A percentile compares a stretch with the other conserved stretches of the same genome.
These are phyloP conservation scores for Actinomortierella ambigua DNA, from an alignment of 371 early-diverging fungal species.

Conservation along the genomic window DNA sequence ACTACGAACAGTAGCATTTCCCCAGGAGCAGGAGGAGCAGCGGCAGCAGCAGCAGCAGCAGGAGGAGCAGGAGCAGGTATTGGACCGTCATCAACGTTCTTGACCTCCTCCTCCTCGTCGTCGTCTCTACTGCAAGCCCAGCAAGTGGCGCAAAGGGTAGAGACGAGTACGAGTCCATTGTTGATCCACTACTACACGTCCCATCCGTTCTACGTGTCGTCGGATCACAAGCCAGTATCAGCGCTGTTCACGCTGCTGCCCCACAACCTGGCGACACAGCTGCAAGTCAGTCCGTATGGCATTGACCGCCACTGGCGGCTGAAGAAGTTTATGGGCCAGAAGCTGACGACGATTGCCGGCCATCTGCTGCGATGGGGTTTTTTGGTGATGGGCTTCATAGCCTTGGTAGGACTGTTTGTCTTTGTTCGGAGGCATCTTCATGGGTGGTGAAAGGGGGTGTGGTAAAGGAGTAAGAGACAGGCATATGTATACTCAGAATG, in stretches of 20 bases:
- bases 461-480: background rate
- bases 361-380: conserved; percentile 39
- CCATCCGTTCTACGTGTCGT: conserved; percentile 38
- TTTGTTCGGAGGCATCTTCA: conserved; percentile 29
- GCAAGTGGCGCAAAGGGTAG: background rate
- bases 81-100: background rate
- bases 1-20: too few species aligned
- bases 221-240: conserved; percentile 51
- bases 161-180: conserved; percentile 21
- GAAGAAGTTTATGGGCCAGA: conserved; percentile 43
- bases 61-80: background rate
- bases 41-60: conserved; percentile 11
- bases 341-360: conserved; percentile 35
- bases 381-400: conserved; percentile 18
- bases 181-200: conserved; percentile 44
- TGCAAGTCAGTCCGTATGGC: conserved; percentile 19
- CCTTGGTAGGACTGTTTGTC: conserved; percentile 13
- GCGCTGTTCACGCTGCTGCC: conserved; percentile 41
- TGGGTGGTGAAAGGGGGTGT: conserved; percentile 9
- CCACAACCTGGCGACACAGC: conserved; percentile 27
- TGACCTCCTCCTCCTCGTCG: background rate
- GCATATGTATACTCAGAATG: background rate
- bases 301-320: conserved; percentile 40
- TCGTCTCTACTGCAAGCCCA: background rate
- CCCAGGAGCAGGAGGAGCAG: background rate